Base-by-base conservation (phyloP, 2,329 filamentous ascomycete species). In the Sporothrix brunneoviolacea region DNA sequence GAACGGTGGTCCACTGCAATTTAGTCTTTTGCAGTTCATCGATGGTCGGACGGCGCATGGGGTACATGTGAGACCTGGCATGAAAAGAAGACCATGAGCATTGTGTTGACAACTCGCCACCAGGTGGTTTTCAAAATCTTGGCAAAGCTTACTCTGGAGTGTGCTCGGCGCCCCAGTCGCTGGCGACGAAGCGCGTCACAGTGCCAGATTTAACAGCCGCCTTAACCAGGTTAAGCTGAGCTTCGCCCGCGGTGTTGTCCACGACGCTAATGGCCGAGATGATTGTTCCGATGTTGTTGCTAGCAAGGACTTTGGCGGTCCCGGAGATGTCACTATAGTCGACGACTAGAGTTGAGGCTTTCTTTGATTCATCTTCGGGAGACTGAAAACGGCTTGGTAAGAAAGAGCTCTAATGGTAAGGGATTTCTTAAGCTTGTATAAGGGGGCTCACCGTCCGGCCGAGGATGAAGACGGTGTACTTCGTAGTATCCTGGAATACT, bases 151-250 rank as follows among this genome's bases (percentile, higher is more conserved):
- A n/a, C 67, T 62, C 55, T 10, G 62, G 44, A 0, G 59, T 62
- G 46, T 65, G 60, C 1, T 65, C 61, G 15, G 66, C 61, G 3
- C 64, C 70, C 60, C 65, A 76, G 51, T 67, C 62, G 51, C 68
- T 75, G 0, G 71, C 63, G 22, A 75, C 65, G 35, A 72, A 68
- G 18, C 71, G 58, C 48, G 63, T 64, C 0, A 71, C 73, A 0
- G 55, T 48, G 3, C 41, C 53, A 1, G 71, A 69, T 16, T 56
- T 55, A 19, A 68, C 69, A 1, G 72, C 69, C 1, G 72, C 73
- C 8, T 62, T 58, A 38, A 76, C 70, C 10, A 76, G 62, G 30
- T 69, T 68, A n/a, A 70, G 22, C 54, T 76, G 67, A 1, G 62
- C 61, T 13, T 60, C 60, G 46, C 59, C 58, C 16, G 59, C 28